These are phyloP conservation scores for Fagopyrum tataricum DNA, from an alignment of 148 eudicot species.

Conservation along the genomic window DNA sequence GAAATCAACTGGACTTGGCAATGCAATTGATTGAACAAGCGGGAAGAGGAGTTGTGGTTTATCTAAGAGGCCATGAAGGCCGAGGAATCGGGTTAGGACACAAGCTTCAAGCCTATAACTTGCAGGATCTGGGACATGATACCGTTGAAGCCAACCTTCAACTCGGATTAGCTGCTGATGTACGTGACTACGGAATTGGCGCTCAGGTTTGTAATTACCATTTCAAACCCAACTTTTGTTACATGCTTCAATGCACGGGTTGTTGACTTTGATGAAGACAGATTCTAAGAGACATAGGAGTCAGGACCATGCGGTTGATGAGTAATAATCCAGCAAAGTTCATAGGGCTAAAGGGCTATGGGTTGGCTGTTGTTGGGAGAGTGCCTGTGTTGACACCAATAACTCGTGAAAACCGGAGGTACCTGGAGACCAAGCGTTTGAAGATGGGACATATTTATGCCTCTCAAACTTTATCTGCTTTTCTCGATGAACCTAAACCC, in stretches of 20 bases:
- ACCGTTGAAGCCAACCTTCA: conserved; percentile 92
- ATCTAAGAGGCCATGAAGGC: conserved; percentile 92
- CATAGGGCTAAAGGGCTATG: conserved; percentile 87
- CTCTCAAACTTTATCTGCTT: conserved; percentile 41
- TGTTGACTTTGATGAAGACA: conserved; percentile 17
- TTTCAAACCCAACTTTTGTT: too few relatives aligned
- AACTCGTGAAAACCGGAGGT: conserved; percentile 78
- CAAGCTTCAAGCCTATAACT: conserved; percentile 80
- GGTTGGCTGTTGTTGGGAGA: conserved; percentile 81
- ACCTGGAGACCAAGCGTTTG: conserved; percentile 69
- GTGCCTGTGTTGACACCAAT: conserved; percentile 95
- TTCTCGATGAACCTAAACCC: conserved; percentile 5
- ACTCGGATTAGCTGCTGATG: conserved; percentile 87
- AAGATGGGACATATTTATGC: conserved; percentile 97
- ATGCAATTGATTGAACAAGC: conserved; percentile 71
- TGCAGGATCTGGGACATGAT: conserved; percentile 91
- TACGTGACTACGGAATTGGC: conserved; percentile 91
- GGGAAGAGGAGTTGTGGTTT: conserved; percentile 73
- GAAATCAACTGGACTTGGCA: conserved; percentile 69
- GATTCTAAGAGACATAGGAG: conserved; percentile 80
- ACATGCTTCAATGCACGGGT: neutral
- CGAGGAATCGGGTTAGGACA: conserved; percentile 93
- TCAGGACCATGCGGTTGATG: conserved; percentile 82
- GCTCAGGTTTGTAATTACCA: conserved; percentile 54
- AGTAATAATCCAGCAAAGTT: conserved; percentile 97